Evolutionary conservation across 2,329 filamentous ascomycete genomes (phyloP).

Genomic region (Alternaria gansuensis): DNA sequence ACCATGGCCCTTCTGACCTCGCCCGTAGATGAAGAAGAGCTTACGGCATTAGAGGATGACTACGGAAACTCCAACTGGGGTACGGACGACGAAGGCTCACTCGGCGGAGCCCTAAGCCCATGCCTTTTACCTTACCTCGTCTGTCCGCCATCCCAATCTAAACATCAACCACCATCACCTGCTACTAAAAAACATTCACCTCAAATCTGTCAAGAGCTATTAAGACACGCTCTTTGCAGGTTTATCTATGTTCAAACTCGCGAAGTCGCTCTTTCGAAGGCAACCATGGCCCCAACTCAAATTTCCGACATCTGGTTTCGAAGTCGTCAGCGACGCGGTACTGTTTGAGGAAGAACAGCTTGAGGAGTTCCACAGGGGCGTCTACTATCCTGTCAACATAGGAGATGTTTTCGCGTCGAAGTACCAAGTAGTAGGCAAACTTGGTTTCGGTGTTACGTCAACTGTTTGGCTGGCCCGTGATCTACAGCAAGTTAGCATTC

Average conservation of each 20-base stretch:
- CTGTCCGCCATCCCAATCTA: slow-evolving; percentile 19
- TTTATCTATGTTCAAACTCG: slow-evolving; percentile 20
- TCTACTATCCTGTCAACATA: slow-evolving; percentile 26
- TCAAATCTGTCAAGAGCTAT: slow-evolving; percentile 16
- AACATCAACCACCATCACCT: slow-evolving; percentile 18
- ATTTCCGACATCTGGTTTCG: slow-evolving; percentile 23
- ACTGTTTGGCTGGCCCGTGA: slow-evolving; percentile 29
- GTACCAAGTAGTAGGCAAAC: slow-evolving; percentile 30
- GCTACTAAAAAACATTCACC: slow-evolving; percentile 19
- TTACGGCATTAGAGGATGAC: too few species aligned
- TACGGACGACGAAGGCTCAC: too few species aligned
- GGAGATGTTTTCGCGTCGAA: slow-evolving; percentile 24
- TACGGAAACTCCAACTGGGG: too few species aligned
- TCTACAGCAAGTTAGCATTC: slow-evolving; percentile 19
- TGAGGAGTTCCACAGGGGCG: slow-evolving; percentile 6
- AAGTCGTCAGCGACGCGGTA: slow-evolving; percentile 21
- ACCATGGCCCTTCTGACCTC: too few species aligned
- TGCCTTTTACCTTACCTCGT: slow-evolving; percentile 1
- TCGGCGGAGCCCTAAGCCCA: slow-evolving; percentile 1
- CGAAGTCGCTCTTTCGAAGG: slow-evolving; percentile 21
- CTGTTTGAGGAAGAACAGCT: slow-evolving; percentile 24
- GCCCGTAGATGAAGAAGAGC: too few species aligned
- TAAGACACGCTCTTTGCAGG: slow-evolving; percentile 16
- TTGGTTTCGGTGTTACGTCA: slow-evolving; percentile 23
- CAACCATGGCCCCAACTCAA: slow-evolving; percentile 25